Base-by-base conservation (phyloP, 2,329 filamentous ascomycete genomes). In the Colletotrichum cuscutae region DNA sequence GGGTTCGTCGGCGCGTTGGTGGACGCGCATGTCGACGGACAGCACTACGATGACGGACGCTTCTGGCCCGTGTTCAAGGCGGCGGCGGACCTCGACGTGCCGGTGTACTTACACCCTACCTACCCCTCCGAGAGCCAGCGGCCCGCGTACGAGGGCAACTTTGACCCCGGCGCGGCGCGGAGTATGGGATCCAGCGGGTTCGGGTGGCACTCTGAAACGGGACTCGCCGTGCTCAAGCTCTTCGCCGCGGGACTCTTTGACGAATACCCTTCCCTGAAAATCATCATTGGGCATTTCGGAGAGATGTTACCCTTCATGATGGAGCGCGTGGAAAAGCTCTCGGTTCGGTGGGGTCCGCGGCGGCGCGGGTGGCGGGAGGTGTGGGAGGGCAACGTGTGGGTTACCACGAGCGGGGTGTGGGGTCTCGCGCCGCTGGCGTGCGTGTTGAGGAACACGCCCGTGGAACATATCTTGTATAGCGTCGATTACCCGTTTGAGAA, bases 1-100 rank as follows among this genome's bases (percentile, higher is more conserved):
- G 89, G 89, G 9, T 92, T 92, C 82, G 86, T 89, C 69, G 90
- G 91, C 2, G 89, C 86, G 2, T 80, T 93, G 5, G 85, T 93
- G 52, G 89, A 92, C 76, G 88, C 86, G 1, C 91, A 93, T 76
- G 86, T 87, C 24, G 84, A 88, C 15, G 90, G 89, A 3, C 73
- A 81, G 0, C 88, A 91, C 69, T 90, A 89, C 52, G 89, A 91
- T 67, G 86, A 87, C 28, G 87, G 89, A 83, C 82, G 92, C 77
- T 93, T 92, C 82, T 93, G 87, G 85, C 88, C 90, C 75, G 79
- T 86, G 15, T 92, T 93, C 84, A 77, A 83, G 12, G 86, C 86
- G 0, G 85, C 87, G 9, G 85, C 84, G 1, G 87, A 91, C 56
- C 86, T 93, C 1, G 88, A 91, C 67, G 89, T 91, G 0, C 90